These are phyloP conservation scores for Cyclanthera cordifolia DNA, from an alignment of 306 rosid species.

Conservation along the genomic window DNA sequence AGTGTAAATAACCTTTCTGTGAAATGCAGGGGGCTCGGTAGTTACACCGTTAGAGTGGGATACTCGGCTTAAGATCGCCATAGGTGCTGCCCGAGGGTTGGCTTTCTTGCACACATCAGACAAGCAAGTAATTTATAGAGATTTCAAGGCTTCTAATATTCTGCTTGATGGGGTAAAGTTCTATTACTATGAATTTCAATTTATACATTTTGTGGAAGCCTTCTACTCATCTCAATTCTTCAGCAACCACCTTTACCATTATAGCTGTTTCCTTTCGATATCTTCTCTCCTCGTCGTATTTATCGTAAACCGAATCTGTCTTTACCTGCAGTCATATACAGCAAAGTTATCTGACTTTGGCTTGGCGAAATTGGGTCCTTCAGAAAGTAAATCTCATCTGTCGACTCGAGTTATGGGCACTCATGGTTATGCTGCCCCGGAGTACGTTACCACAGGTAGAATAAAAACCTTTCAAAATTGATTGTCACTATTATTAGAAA, in stretches of 20 bases:
- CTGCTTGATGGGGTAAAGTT: conserved; percentile 73
- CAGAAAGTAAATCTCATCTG: conserved; percentile 88
- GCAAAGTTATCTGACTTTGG: conserved; percentile 98
- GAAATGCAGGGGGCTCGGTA: conserved; percentile 57
- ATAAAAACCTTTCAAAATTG: background rate
- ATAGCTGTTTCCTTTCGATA: background rate
- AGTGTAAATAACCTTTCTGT: background rate
- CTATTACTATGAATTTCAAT: background rate
- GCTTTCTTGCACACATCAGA: conserved; percentile 83
- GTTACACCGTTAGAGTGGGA: conserved; percentile 83
- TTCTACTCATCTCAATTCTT: background rate
- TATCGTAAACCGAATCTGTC: background rate
- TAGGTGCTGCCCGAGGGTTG: conserved; percentile 90
- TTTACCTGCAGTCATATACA: conserved; percentile 47
- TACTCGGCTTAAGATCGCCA: conserved; percentile 72
- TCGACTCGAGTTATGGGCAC: conserved; percentile 98
- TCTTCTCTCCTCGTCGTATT: background rate
- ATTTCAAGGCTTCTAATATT: conserved; percentile 90
- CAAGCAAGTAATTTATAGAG: conserved; percentile 75
- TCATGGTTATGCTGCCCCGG: conserved; percentile 94
- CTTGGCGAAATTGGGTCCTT: conserved; percentile 91
- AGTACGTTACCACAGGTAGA: conserved; percentile 78
- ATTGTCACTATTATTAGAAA: too few relatives aligned
- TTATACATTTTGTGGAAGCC: background rate
- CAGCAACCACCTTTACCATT: background rate